A percentile compares a stretch with the other conserved stretches of the same genome.
phyloP scores from a whole-genome alignment of 768 basidiomycete genomes.

The Rhizopogon sp. region DNA sequence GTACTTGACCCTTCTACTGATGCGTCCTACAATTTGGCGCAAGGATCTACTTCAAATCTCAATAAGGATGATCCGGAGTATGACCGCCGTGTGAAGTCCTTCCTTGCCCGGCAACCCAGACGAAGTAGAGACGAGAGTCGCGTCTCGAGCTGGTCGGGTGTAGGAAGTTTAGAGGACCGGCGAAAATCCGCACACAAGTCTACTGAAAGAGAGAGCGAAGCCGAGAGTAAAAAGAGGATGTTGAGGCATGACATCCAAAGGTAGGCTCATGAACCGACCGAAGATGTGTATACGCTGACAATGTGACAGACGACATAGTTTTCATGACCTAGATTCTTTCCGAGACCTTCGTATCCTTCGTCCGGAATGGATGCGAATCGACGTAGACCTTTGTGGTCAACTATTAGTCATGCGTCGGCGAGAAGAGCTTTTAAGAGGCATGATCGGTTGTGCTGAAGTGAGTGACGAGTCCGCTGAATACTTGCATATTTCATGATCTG shows the following conservation, averaged over 20 bases:
- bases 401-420: constrained; percentile 64
- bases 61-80: constrained; percentile 15
- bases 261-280: background rate
- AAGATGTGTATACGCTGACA: constrained; percentile 1
- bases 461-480: constrained; percentile 4
- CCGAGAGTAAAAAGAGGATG: constrained; percentile 5
- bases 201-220: constrained; percentile 9
- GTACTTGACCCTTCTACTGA: constrained; percentile 25
- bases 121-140: constrained; percentile 24
- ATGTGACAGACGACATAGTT: constrained; percentile 50
- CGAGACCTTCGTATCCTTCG: constrained; percentile 43
- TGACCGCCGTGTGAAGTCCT: constrained; percentile 29
- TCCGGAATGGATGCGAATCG: constrained; percentile 65
- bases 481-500: constrained; percentile 5
- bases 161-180: constrained; percentile 19
- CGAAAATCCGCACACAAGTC: constrained; percentile 3
- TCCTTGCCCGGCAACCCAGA: constrained; percentile 7
- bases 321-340: constrained; percentile 55
- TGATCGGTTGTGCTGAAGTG: constrained; percentile 55
- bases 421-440: constrained; percentile 62
- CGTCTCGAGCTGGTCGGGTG: constrained; percentile 45
- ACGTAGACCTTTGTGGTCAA: constrained; percentile 76
- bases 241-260: background rate
- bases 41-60: background rate
- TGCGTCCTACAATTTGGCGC: constrained; percentile 1